A percentile compares a stretch with the other conserved stretches of the same genome.
Conservation (phyloP, 2,329 filamentous ascomycete genomes). For the Talaromyces sp. region DNA sequence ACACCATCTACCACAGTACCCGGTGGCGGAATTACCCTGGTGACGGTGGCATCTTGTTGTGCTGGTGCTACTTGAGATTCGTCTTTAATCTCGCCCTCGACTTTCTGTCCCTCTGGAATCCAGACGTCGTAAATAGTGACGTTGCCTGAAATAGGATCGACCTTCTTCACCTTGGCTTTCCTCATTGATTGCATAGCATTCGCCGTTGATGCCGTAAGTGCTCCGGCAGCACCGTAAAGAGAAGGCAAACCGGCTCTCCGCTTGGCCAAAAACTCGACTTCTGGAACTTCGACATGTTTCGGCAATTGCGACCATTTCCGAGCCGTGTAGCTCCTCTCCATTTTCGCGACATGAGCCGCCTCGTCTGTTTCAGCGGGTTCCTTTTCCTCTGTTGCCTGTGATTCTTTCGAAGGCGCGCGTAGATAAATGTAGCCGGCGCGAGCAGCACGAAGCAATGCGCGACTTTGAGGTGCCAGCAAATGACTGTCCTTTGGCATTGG, state of each 20-base stretch:
- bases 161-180: constrained; percentile 71
- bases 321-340: constrained; percentile 48
- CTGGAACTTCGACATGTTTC: constrained; percentile 51
- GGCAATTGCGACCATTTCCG: constrained; percentile 55
- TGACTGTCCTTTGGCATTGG: constrained; percentile 84
- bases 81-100: constrained; percentile 74
- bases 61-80: constrained; percentile 45
- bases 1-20: constrained; percentile 56
- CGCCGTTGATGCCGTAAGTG: constrained; percentile 16
- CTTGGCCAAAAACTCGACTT: constrained; percentile 58
- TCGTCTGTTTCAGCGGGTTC: constrained; percentile 34
- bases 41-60: constrained; percentile 28
- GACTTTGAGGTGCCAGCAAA: constrained; percentile 69
- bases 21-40: constrained; percentile 43
- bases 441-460: constrained; percentile 75
- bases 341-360: constrained; percentile 18
- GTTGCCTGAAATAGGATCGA: constrained; percentile 70
- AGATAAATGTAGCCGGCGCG: constrained; percentile 73
- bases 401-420: constrained; percentile 41
- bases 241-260: constrained; percentile 54
- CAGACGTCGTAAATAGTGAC: constrained; percentile 79
- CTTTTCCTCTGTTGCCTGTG: constrained; percentile 22
- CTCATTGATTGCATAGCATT: constrained; percentile 53
- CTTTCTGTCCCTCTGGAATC: constrained; percentile 68
- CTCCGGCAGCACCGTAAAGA: constrained; percentile 37